Evolutionary conservation across 352 stramenopile species (phyloP).

Genomic region (Phytophthora podocarpi): DNA sequence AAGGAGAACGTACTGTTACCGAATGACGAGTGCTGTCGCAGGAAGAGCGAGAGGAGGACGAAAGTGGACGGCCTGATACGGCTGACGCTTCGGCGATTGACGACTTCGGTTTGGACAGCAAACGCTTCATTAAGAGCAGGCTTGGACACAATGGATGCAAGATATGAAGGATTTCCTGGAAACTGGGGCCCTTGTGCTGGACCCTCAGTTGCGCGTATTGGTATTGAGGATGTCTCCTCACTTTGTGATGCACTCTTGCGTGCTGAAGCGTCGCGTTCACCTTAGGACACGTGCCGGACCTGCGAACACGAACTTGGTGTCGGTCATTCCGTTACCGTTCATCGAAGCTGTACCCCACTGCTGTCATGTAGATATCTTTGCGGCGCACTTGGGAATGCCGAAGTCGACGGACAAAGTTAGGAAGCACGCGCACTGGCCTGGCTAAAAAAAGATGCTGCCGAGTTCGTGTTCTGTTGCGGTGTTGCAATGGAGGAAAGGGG

Average conservation of each 20-base stretch:
- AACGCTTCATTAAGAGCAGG: not conserved
- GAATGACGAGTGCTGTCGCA: no score
- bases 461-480: not conserved
- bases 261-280: not conserved
- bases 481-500: not conserved
- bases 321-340: not conserved
- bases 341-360: not conserved
- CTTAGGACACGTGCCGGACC: no score
- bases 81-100: no score
- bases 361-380: not conserved
- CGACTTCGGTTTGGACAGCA: not conserved
- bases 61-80: no score
- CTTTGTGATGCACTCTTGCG: no score
- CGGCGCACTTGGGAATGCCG: not conserved
- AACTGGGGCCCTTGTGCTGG: not conserved
- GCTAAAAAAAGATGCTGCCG: conserved; percentile 1
- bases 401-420: not conserved
- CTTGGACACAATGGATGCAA: not conserved
- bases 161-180: not conserved
- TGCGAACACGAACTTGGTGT: not conserved
- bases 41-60: no score
- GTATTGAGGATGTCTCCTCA: not conserved
- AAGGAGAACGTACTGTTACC: no score
- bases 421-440: not conserved
- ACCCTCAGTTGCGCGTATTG: not conserved